Evolutionary conservation across 352 stramenopile genomes (phyloP), one percentile per base, ranked within the genome.

Genomic region (Phytopythium aichiense): DNA sequence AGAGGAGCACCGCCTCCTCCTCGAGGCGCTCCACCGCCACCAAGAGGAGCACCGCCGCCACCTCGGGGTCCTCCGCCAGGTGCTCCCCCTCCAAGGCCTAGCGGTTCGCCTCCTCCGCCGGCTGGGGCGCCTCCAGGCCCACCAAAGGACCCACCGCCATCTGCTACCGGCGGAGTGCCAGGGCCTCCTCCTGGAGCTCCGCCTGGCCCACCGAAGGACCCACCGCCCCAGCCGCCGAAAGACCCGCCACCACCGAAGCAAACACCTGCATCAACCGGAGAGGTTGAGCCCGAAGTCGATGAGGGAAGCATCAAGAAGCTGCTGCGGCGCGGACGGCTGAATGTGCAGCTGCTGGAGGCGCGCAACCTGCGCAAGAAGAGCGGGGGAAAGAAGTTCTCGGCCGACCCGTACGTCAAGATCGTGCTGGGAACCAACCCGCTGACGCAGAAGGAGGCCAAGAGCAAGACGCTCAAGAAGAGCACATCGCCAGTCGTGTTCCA

Each of bases 401-500:
- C 75, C 18, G 88, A 96, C 65, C 70, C 84, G 31, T 96, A 94
- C 77, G 73, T 94, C 55, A 95, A 91, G 61, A 69, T 93, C 40
- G 71, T 68, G 45, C 74, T 96, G 18, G 89, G 88, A 45, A 80
- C 77, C 13, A 84, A 92, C 46, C 78, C 88, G 13, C 76, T 96
- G 52, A 67, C 74, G 7, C 72, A 84, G 3, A 70, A 84, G 54
- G 81, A 94, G 37, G 67, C 68, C 56, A 95, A 95, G 69, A 95
- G 73, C 65, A 87, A 79, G 63, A 91, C 84, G 22, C 81, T 91
- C 22, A 95, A 95, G 63, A 94, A 94, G 60, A 89, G 82, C 56
- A 68, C 72, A 4, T 79, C 73, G 11, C 79, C 88, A 18, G 74
- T 93, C 7, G 81, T 91, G 37, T 98, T 98, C 75, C 82, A 94